These are phyloP conservation scores for Zymoseptoria tritici DNA, from an alignment of 2,329 filamentous ascomycete species.

Conservation along the genomic window DNA sequence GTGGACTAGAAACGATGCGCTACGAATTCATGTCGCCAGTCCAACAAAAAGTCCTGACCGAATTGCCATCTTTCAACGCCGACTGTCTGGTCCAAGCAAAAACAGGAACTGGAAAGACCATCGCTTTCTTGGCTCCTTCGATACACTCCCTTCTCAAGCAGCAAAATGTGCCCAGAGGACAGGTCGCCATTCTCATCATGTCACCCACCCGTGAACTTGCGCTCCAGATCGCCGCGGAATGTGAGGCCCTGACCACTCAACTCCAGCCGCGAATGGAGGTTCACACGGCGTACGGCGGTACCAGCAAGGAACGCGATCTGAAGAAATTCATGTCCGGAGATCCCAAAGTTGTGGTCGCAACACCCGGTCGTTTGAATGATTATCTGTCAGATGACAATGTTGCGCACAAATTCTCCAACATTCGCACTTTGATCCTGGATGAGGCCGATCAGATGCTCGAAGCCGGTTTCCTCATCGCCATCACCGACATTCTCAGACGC, in stretches of 20 bases:
- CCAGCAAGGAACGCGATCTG: conserved; percentile 76
- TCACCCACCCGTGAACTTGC: conserved; percentile 64
- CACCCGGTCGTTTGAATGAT: conserved; percentile 78
- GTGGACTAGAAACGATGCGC: conserved; percentile 14
- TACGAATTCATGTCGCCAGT: conserved; percentile 45
- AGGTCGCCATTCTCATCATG: conserved; percentile 82
- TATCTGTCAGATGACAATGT: conserved; percentile 63
- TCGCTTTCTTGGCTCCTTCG: conserved; percentile 82
- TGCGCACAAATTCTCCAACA: conserved; percentile 39
- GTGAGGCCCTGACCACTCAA: conserved; percentile 82
- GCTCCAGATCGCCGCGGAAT: conserved; percentile 59
- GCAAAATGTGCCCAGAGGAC: conserved; percentile 58
- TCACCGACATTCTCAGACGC: conserved; percentile 44
- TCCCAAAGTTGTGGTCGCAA: conserved; percentile 80
- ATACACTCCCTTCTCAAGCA: conserved; percentile 73
- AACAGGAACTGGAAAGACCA: conserved; percentile 89
- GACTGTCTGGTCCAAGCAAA: conserved; percentile 62
- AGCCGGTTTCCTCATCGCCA: conserved; percentile 46
- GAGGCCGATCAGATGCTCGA: conserved; percentile 84
- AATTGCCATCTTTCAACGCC: conserved; percentile 42
- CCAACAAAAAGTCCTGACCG: conserved; percentile 46
- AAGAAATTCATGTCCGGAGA: conserved; percentile 59
- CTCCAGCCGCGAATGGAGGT: conserved; percentile 69
- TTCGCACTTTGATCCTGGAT: conserved; percentile 40
- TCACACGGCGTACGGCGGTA: conserved; percentile 59